These are phyloP conservation scores for Babesia sp. DNA, from an alignment of 169 alveolate genomes.

Conservation along the genomic window DNA sequence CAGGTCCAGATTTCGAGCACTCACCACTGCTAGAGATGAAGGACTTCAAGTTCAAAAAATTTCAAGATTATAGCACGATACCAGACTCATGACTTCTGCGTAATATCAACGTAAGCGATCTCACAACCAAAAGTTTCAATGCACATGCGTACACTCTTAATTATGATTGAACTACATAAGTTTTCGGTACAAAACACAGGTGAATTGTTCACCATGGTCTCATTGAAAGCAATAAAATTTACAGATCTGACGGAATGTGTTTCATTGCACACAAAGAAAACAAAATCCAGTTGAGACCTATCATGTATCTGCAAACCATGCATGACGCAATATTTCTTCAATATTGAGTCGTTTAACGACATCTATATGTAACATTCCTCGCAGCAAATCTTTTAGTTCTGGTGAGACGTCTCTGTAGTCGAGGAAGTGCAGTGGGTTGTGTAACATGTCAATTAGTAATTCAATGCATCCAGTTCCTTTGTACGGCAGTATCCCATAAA, in stretches of 20 bases:
- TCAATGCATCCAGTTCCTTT: slow-evolving; percentile 41
- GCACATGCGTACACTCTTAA: too few species aligned
- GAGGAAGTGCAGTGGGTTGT: slow-evolving; percentile 32
- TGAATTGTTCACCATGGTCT: too few species aligned
- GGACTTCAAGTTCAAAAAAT: slow-evolving; percentile 29
- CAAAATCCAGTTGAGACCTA: not conserved
- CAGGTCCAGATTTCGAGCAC: slow-evolving; percentile 59
- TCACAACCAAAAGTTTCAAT: too few species aligned
- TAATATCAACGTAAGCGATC: too few species aligned
- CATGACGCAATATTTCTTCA: slow-evolving; percentile 27
- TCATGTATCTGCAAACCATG: slow-evolving; percentile 33
- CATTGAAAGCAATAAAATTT: too few species aligned
- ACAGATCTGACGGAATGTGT: too few species aligned
- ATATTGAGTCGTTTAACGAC: slow-evolving; percentile 1
- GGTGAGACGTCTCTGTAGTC: slow-evolving; percentile 20
- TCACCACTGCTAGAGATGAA: slow-evolving; percentile 43
- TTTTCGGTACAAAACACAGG: too few species aligned
- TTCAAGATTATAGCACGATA: not conserved
- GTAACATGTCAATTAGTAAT: slow-evolving; percentile 42
- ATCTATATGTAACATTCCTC: slow-evolving; percentile 49
- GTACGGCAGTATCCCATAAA: slow-evolving; percentile 49
- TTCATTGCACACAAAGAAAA: too few species aligned
- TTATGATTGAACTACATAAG: too few species aligned
- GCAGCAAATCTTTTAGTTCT: slow-evolving; percentile 20
- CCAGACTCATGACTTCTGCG: too few species aligned